Evolutionary conservation across 768 basidiomycete species (phyloP).

Genomic region (Amanita pallidorosea): DNA sequence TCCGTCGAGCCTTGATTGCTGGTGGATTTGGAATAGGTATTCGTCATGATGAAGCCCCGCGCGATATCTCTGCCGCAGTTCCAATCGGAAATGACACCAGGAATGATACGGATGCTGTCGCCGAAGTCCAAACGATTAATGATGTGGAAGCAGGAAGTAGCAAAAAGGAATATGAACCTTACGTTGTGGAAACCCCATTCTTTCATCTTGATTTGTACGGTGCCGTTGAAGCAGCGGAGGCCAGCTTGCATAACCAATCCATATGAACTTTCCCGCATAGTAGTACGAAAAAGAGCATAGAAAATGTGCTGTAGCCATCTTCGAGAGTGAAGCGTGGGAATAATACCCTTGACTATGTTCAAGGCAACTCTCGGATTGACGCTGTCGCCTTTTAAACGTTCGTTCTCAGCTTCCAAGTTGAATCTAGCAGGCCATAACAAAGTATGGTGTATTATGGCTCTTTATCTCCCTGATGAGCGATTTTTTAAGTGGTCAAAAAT

Average conservation of each 20-base stretch:
- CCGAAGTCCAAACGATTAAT: conserved; percentile 11
- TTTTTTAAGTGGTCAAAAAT: conserved; percentile 65
- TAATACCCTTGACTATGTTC: neutral
- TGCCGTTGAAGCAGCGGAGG: conserved; percentile 64
- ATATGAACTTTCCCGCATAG: neutral
- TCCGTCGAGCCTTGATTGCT: conserved; percentile 77
- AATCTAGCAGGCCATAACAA: conserved; percentile 30
- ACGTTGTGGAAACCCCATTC: conserved; percentile 56
- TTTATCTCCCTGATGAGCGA: neutral
- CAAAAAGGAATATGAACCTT: conserved; percentile 22
- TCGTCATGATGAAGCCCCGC: conserved; percentile 24
- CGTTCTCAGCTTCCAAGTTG: conserved; percentile 11
- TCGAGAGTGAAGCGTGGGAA: neutral
- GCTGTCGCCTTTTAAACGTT: conserved; percentile 2
- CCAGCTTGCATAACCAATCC: conserved; percentile 17
- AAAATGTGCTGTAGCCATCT: too few relatives aligned
- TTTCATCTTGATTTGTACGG: conserved; percentile 84
- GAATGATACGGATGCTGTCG: conserved; percentile 15
- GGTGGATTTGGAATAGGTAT: conserved; percentile 83
- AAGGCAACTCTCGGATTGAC: neutral
- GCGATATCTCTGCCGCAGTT: conserved; percentile 74
- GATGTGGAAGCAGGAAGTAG: conserved; percentile 26
- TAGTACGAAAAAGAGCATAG: neutral
- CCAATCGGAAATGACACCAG: conserved; percentile 39
- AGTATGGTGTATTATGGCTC: conserved; percentile 13